Conservation (phyloP, 257 asterid species). For the Scutellaria baicalensis region DNA sequence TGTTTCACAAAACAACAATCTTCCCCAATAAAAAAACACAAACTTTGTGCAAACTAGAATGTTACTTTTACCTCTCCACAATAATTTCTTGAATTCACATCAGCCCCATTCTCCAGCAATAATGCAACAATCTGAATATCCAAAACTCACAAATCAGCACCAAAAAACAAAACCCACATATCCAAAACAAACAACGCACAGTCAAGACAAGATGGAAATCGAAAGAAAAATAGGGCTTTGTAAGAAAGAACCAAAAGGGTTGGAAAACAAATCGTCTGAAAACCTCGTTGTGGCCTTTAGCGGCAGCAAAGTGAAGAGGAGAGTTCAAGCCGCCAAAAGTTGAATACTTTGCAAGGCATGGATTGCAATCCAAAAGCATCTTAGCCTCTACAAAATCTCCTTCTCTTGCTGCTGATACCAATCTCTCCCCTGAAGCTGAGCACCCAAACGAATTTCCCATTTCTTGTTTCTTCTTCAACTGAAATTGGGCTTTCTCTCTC, state of each 20-base stretch:
- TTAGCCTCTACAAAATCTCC: conserved; percentile 97
- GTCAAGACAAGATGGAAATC: background rate
- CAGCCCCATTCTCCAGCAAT: conserved; percentile 97
- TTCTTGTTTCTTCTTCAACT: conserved; percentile 12
- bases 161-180: conserved; percentile 3
- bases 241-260: background rate
- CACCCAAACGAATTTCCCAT: conserved; percentile 99
- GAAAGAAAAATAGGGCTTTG: background rate
- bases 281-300: conserved; percentile 97
- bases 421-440: conserved; percentile 98
- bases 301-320: conserved; percentile 97
- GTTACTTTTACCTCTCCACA: conserved; percentile 66
- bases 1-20: background rate
- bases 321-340: conserved; percentile 98
- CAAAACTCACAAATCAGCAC: conserved; percentile 23
- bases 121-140: conserved; percentile 80
- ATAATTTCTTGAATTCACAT: conserved; percentile 90
- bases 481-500: conserved; percentile 16
- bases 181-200: background rate
- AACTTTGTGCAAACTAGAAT: background rate
- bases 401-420: conserved; percentile 99
- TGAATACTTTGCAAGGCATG: conserved; percentile 88
- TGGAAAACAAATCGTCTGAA: background rate
- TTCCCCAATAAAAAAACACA: background rate
- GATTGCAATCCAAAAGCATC: conserved; percentile 96